phyloP scores from a whole-genome alignment of 768 basidiomycete species.

The Melanogaster broomeanus region DNA sequence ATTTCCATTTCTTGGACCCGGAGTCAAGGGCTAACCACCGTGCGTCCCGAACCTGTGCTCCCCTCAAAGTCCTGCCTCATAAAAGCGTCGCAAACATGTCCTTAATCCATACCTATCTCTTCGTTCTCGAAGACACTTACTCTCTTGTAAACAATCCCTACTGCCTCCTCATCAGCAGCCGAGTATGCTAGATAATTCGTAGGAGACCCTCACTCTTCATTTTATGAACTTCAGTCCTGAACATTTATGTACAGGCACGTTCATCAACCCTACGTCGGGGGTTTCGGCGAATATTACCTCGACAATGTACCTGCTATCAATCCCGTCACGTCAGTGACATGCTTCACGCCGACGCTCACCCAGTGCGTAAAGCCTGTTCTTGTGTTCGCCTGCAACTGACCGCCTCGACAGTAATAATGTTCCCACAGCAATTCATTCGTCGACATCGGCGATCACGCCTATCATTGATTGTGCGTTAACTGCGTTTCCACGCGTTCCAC shows the following conservation, averaged over 20 bases:
- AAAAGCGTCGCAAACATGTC: too few species aligned
- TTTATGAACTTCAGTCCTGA: neutral
- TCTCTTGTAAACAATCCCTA: neutral
- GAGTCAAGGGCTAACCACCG: too few species aligned
- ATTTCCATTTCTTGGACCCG: too few species aligned
- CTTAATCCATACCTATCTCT: neutral
- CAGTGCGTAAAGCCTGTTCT: constrained; percentile 10
- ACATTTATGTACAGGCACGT: constrained; percentile 6
- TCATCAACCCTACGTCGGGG: neutral
- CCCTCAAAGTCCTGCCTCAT: neutral
- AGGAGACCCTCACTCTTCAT: neutral
- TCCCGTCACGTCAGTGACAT: neutral
- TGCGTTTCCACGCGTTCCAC: neutral
- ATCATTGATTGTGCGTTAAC: constrained; percentile 2
- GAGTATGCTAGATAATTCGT: constrained; percentile 15
- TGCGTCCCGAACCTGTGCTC: constrained; percentile 22
- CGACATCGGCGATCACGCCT: neutral
- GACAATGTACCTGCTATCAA: neutral
- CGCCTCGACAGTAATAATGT: neutral
- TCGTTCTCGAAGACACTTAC: neutral
- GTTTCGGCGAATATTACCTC: neutral
- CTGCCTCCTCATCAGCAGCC: neutral
- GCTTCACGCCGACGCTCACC: neutral
- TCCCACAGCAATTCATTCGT: neutral
- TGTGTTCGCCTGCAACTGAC: constrained; percentile 5